Percentiles rank a stretch among this genome's conserved stretches.
Evolutionary conservation across 352 stramenopile genomes (phyloP).

Genomic region (Phytophthora pluvialis): DNA sequence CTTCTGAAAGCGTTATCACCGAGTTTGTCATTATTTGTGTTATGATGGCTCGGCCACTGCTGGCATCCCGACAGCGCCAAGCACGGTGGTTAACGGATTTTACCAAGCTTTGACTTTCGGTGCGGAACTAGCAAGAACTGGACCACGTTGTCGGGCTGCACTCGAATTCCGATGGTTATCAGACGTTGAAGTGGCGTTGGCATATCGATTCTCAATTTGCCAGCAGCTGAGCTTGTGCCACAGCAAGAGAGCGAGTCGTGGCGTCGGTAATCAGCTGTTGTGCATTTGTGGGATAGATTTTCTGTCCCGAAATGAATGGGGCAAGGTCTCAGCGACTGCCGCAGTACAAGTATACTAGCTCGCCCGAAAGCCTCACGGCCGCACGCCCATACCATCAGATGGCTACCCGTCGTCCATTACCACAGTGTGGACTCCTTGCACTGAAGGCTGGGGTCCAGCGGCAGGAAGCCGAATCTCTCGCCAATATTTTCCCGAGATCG

Average conservation of each 20-base stretch:
- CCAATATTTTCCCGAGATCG: conserved; percentile 8
- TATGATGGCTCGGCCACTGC: no score
- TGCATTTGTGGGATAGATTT: conserved; percentile 27
- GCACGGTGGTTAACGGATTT: no score
- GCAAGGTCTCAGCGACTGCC: conserved; percentile 2
- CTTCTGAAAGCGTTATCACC: no score
- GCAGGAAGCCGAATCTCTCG: background rate
- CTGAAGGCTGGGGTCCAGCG: background rate
- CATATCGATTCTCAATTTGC: no score
- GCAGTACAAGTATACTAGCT: no score
- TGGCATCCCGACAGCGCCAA: no score
- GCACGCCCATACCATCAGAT: background rate
- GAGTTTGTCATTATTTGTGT: no score
- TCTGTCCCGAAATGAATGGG: conserved; percentile 21
- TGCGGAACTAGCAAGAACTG: no score
- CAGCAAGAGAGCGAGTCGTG: conserved; percentile 12
- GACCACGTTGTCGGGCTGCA: no score
- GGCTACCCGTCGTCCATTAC: background rate
- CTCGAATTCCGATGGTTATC: no score
- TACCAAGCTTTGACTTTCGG: no score
- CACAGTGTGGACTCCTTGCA: background rate
- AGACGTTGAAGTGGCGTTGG: no score
- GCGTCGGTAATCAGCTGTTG: conserved; percentile 16
- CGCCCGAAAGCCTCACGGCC: background rate
- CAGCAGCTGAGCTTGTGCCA: conserved; percentile 1